Percentiles rank a stretch among this genome's conserved stretches.
Conservation (phyloP, 2,329 filamentous ascomycete genomes). For the Colletotrichum sp. region DNA sequence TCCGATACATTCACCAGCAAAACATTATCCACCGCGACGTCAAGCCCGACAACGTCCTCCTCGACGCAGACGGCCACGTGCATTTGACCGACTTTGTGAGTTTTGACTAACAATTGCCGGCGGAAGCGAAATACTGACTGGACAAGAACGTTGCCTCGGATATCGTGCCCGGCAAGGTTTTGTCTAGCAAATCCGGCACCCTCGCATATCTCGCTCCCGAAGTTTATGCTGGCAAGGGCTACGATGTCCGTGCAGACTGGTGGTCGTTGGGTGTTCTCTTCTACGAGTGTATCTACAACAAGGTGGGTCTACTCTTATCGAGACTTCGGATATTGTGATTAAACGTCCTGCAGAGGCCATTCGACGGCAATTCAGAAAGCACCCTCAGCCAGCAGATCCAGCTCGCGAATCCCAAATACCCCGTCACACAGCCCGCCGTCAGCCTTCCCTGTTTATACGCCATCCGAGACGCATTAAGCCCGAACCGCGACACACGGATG, state of each 20-base stretch:
- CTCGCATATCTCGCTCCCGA: slow-evolving; percentile 95
- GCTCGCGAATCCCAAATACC: slow-evolving; percentile 83
- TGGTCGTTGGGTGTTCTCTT: slow-evolving; percentile 99
- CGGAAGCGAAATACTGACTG: slow-evolving; percentile 24
- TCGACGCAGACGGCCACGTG: slow-evolving; percentile 90
- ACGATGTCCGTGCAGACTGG: slow-evolving; percentile 92
- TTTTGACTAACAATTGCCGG: slow-evolving; percentile 15
- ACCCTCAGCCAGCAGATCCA: slow-evolving; percentile 81
- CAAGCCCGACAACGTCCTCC: slow-evolving; percentile 89
- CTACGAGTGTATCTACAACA: slow-evolving; percentile 99
- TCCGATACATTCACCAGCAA: slow-evolving; percentile 85
- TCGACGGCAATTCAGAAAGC: slow-evolving; percentile 87
- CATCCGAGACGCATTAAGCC: slow-evolving; percentile 82
- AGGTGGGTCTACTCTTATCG: slow-evolving; percentile 60
- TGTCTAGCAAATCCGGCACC: slow-evolving; percentile 97
- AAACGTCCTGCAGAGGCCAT: slow-evolving; percentile 72
- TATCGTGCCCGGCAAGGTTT: slow-evolving; percentile 77
- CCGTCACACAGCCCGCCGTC: slow-evolving; percentile 90
- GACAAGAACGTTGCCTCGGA: slow-evolving; percentile 93
- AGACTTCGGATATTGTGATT: slow-evolving; percentile 31
- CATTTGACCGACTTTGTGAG: slow-evolving; percentile 97
- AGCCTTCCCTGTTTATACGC: slow-evolving; percentile 88
- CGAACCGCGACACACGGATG: slow-evolving; percentile 80
- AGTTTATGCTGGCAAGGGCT: slow-evolving; percentile 90
- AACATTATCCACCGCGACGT: slow-evolving; percentile 91